Evolutionary conservation across 2,329 filamentous ascomycete genomes (phyloP), one percentile per base, ranked within the genome.

Genomic region (Lecanosticta acicola): DNA sequence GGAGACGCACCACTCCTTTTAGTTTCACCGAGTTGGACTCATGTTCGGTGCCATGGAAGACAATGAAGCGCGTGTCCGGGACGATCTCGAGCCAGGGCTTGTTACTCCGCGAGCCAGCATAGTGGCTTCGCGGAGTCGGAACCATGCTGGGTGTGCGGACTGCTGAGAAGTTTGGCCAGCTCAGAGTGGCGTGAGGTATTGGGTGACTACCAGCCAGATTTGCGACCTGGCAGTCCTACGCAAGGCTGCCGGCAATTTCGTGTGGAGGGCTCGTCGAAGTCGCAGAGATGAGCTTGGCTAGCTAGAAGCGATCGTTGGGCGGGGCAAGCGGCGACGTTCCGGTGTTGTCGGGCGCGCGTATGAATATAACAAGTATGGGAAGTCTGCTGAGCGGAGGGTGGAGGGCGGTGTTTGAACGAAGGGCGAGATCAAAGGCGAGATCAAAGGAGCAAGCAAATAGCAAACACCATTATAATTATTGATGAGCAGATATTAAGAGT

Each of bases 41-140:
- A 41, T 71, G 68, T 45, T 71, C 65, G 54, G 68, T 65, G 57
- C 72, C 72, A 53, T 72, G 66, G 61, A 74, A 73, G 50, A 75
- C 71, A 20, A 75, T 68, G 55, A 74, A 74, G 16, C 69, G 67
- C 24, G 66, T 68, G 48, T 71, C 67, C 29, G 72, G 72, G 47
- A 70, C 65, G 54, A 74, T 72, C 56, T 74, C 71, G 37, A 67
- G 55, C 24, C 59, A 60, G 11, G 63, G 57, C 49, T 62, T 65
- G 45, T 47, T 45, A 32, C 51, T 49, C 17, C 41, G 35, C 26
- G 45, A 45, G 35, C 48, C 40, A 41, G 42, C 45, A 21, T 41
- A 43, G 34, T 56, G 46, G 14, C 43, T 46, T 35, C 58, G 48
- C 24, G 59, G 59, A 13, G 58, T 59, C 24, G 59, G 56, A 8